A percentile compares a stretch with the other conserved stretches of the same genome.
phyloP scores from a whole-genome alignment of 768 basidiomycete genomes.

The Mycena polygramma region DNA sequence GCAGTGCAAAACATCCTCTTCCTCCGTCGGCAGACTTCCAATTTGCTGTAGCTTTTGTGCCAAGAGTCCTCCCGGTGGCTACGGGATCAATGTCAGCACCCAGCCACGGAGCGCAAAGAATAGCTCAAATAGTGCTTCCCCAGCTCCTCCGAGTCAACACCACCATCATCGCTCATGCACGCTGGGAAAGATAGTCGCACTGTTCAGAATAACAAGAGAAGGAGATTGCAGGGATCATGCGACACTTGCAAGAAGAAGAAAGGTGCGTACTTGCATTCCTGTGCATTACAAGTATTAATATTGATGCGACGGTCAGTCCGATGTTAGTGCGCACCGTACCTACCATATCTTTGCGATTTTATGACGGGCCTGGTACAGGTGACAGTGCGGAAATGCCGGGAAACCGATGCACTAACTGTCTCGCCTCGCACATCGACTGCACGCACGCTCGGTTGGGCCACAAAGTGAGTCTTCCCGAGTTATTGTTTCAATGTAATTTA shows the following conservation, averaged over 20 bases:
- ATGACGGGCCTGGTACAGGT: neutral
- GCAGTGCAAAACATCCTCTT: too few relatives aligned
- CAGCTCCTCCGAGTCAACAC: too few relatives aligned
- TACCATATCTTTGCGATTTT: neutral
- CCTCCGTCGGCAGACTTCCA: too few relatives aligned
- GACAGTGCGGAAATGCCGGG: conserved; percentile 7
- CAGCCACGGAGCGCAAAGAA: too few relatives aligned
- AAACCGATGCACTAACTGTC: neutral
- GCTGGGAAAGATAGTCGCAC: neutral
- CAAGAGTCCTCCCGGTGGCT: too few relatives aligned
- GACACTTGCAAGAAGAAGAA: conserved; percentile 21
- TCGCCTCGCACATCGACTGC: neutral
- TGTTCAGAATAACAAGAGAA: conserved; percentile 12
- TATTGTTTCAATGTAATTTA: neutral
- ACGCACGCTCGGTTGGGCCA: neutral
- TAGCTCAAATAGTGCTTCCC: too few relatives aligned
- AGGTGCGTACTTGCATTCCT: conserved; percentile 5
- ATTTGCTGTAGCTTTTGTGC: too few relatives aligned
- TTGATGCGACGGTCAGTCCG: neutral
- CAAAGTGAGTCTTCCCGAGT: neutral
- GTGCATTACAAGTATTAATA: neutral
- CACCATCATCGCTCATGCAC: neutral
- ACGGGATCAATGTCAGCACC: too few relatives aligned
- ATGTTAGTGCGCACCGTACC: neutral
- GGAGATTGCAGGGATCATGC: conserved; percentile 13